Base-by-base conservation (phyloP, 805 yeast species). In the Lipomyces lipofer region DNA sequence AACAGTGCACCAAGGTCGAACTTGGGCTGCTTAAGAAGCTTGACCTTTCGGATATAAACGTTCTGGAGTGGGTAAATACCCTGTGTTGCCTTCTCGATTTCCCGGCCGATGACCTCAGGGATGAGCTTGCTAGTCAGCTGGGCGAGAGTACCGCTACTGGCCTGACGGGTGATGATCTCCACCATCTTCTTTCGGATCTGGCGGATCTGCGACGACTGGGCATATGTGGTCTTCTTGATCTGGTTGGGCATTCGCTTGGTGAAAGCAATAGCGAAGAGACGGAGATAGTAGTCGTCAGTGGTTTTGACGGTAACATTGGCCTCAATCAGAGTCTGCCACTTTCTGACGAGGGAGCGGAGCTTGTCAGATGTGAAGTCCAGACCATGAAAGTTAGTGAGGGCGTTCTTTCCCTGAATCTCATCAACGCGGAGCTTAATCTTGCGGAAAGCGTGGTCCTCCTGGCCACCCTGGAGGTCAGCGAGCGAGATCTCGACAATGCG, bases 381-480 rank as follows among this genome's bases (percentile, higher is more conserved):
- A 73, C 98, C 98, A 84, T 91, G 97, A 95, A 91, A 92, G 95
- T 92, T 92, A 83, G 98, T 91, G 76, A 91, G 83, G 74, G 91
- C 83, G 86, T 91, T 90, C 82, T 89, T 88, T 81, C 97, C 98
- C 82, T 92, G 97, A 69, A 91, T 96, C 81, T 92, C 98, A 73
- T 91, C 98, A 70, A 92, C 96, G 82, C 97, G 90, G 79, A 92
- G 88, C 80, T 86, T 88, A 75, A 92, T 81, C 82, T 92, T 90
- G 85, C 95, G 92, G 88, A 85, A 86, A 65, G 97, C 85, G 84
- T 91, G 96, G 81, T 92, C 98, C 83, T 92, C 98, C 72, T 95
- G 88, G 73, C 96, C 96, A 51, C 63, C 63, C 82, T 92, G 97
- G 74, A 92, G 84, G 78, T 92, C 98, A 71, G 97, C 98, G 68